Percentiles rank a stretch among this genome's conserved stretches.
Evolutionary conservation across 1,284 basidiomycete species (phyloP).

Genomic region (Grifola frondosa): DNA sequence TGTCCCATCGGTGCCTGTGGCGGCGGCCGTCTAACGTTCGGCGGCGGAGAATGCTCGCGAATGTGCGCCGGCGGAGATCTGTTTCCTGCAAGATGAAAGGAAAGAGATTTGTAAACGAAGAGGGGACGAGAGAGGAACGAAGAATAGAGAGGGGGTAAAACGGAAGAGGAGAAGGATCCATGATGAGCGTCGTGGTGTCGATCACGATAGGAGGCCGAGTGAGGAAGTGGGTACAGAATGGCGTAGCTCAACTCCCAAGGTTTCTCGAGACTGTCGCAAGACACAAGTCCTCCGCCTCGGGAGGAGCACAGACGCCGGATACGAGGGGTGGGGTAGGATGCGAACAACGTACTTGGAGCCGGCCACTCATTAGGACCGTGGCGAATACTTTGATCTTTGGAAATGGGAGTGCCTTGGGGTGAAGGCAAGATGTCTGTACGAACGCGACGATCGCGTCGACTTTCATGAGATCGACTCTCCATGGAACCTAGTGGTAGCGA

Average conservation of each 20-base stretch:
- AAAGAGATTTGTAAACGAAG: slow-evolving; percentile 30
- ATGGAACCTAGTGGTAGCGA: slow-evolving; percentile 15
- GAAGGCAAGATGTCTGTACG: slow-evolving; percentile 16
- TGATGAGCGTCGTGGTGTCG: slow-evolving; percentile 57
- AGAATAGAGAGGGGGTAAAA: slow-evolving; percentile 35
- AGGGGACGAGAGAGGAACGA: slow-evolving; percentile 36
- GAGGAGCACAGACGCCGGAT: slow-evolving; percentile 43
- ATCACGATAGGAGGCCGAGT: slow-evolving; percentile 44
- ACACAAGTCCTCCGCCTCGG: slow-evolving; percentile 48
- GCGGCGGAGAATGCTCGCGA: slow-evolving; percentile 22
- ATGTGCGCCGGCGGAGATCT: slow-evolving; percentile 41
- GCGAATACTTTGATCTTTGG: slow-evolving; percentile 29
- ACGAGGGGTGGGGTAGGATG: slow-evolving; percentile 53
- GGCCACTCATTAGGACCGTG: slow-evolving; percentile 45
- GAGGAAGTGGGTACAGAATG: slow-evolving; percentile 41
- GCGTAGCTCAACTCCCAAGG: slow-evolving; percentile 51
- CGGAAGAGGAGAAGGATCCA: slow-evolving; percentile 40
- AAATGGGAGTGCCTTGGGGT: slow-evolving; percentile 11
- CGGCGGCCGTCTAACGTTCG: slow-evolving; percentile 11
- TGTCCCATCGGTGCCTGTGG: slow-evolving; percentile 6
- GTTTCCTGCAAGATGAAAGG: slow-evolving; percentile 52
- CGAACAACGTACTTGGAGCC: slow-evolving; percentile 76
- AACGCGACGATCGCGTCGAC: slow-evolving; percentile 22
- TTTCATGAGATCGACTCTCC: slow-evolving; percentile 22
- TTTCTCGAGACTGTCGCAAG: slow-evolving; percentile 47